phyloP scores from a whole-genome alignment of 305 asterid species.

The Stenogyne calaminthoides region DNA sequence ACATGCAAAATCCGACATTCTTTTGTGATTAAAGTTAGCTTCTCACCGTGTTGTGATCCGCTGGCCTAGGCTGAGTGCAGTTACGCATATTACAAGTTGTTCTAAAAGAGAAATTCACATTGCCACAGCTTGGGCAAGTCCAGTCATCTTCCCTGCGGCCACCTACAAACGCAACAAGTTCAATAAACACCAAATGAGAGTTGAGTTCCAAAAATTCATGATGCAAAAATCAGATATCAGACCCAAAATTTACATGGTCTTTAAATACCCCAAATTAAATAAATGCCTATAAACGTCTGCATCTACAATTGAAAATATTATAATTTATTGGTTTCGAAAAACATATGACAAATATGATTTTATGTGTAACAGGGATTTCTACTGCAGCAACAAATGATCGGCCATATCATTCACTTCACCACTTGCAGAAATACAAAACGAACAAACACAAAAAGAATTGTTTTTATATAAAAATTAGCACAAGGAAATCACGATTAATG shows the following conservation, averaged over 20 bases:
- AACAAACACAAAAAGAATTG: neutral
- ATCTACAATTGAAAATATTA: neutral
- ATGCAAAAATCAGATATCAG: conserved; percentile 2
- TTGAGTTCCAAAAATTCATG: neutral
- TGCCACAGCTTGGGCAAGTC: conserved; percentile 95
- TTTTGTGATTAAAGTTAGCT: neutral
- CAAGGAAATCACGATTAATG: neutral
- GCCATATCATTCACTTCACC: neutral
- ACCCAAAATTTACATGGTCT: neutral
- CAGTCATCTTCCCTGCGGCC: conserved; percentile 98
- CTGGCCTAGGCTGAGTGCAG: conserved; percentile 95
- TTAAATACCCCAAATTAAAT: neutral
- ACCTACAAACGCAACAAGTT: conserved; percentile 47
- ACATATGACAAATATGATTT: neutral
- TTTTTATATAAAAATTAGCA: neutral
- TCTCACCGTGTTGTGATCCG: conserved; percentile 81
- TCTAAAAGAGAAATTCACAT: conserved; percentile 90
- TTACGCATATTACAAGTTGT: conserved; percentile 95
- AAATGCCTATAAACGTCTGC: neutral
- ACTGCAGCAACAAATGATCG: neutral
- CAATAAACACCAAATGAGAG: conserved; percentile 21
- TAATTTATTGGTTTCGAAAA: neutral
- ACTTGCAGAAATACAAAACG: neutral
- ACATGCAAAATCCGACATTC: neutral
- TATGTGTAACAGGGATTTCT: neutral